Base-by-base conservation (phyloP, 139 green algal species). In the Chlamydomonas incerta region DNA sequence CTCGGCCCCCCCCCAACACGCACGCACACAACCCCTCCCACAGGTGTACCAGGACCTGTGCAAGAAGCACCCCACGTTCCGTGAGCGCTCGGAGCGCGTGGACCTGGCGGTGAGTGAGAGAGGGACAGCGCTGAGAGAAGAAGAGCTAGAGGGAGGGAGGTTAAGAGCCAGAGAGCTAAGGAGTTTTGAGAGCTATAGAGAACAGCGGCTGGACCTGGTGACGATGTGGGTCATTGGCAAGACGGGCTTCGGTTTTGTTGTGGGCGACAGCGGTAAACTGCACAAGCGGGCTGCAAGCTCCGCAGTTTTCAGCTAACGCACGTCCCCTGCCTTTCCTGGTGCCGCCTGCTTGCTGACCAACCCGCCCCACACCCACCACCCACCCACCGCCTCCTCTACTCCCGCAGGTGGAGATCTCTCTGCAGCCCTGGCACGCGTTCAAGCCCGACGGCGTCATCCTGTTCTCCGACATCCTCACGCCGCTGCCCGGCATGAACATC, bases 391-490 rank as follows among this genome's bases (percentile, higher is more conserved):
- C 46, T 1, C 28, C n/a, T 29, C 29, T n/a, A n/a, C 31, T 1
- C 50, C 31, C 1, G 21, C 91, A 96, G 94, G 92, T 97, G 18
- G 96, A 99, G 90, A 94, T 99, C 52, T 96, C 94, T 0, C 92
- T 98, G 83, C 96, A 99, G 93, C 96, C 96, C 1, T 99, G 96
- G 96, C 87, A 92, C 63, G 96, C 95, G 0, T 99, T 98, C 93
- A 94, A 95, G 86, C 96, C 96, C 46, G 96, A 99, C 89, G 96
- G 96, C 70, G 96, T 99, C 33, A 97, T 99, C 88, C 94, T 99
- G 58, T 99, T 99, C 92, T 97, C 92, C 37, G 96, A 99, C 90
- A 99, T 99, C 89, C 90, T 99, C 28, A 99, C 96, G 5, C 95
- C 94, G n/a, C 92, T 98, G n/a, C 83, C 94, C 1, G 85, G 29